Base-by-base conservation (phyloP, 2,329 filamentous ascomycete genomes). In the Orbilia quercus region DNA sequence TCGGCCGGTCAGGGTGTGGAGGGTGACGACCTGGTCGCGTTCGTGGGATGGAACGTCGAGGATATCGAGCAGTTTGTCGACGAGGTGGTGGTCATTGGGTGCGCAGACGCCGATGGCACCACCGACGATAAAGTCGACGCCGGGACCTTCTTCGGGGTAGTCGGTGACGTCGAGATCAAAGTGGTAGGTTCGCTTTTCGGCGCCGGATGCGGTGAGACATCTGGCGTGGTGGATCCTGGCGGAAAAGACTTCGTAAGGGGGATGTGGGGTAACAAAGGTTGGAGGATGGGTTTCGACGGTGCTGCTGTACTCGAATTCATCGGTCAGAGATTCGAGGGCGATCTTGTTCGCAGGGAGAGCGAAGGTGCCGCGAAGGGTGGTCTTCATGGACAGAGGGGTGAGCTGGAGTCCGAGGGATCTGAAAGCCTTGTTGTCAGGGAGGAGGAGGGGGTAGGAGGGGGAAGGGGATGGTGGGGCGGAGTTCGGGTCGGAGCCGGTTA, bases 121-220 rank as follows among this genome's bases (percentile, higher is more conserved):
- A 67, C 95, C 95, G 16, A 99, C 95, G 79, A 94, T 93, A 85
- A 98, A 99, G 79, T 98, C 95, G 3, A 93, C 88, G 54, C 86
- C 85, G 60, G 91, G 90, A 64, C 86, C 85, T 82, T 96, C 92
- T 18, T 88, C 86, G 0, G 95, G 92, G 78, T 99, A 99, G 80
- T 96, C 90, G 53, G 94, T 97, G 54, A 99, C 90, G 78, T 99
- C 95, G 47, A 99, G 87, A 78, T 98, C 95, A 78, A 98, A 98
- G 81, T 99, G 95, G 80, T 94, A 96, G 0, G 95, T 99, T 73
- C 94, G 87, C 86, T 99, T 99, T 84, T 96, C 92, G 3, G 95
- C 95, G 20, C 94, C 94, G 22, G 87, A 84, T 79, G 88, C 90
- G 11, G 95, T 99, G 79, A 99, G 83, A 81, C 96, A 92, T 64